These are phyloP conservation scores for Begonia peltatifolia DNA, from an alignment of 306 rosid species.

Conservation along the genomic window DNA sequence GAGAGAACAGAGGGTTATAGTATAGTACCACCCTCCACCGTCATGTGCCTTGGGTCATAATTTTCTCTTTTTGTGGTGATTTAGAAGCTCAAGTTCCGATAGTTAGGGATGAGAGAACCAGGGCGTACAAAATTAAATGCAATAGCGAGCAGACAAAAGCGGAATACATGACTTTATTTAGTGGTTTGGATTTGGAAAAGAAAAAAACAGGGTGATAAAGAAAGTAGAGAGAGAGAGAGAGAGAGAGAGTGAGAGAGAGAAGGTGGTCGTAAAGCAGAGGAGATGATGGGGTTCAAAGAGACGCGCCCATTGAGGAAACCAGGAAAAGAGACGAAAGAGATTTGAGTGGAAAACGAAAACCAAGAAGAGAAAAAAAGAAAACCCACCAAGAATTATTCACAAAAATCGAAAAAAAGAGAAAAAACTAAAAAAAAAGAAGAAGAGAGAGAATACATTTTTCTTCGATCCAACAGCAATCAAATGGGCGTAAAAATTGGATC, in stretches of 20 bases:
- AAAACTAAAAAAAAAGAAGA: background rate
- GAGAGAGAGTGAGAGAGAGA: background rate
- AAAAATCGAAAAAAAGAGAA: background rate
- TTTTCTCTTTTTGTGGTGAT: background rate
- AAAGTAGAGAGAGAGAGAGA: no score
- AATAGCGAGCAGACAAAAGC: background rate
- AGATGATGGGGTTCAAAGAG: background rate
- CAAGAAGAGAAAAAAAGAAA: background rate
- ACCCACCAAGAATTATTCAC: background rate
- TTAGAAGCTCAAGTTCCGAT: background rate
- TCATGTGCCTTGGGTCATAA: background rate
- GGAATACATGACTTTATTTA: background rate
- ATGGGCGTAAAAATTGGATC: background rate
- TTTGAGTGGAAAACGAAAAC: background rate
- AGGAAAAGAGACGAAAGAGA: background rate
- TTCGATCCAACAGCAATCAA: background rate
- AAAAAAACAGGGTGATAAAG: no score
- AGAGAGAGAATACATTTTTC: background rate
- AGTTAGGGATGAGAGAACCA: background rate
- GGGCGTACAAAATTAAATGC: background rate
- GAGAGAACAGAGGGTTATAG: background rate
- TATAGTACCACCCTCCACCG: background rate
- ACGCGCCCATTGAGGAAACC: background rate
- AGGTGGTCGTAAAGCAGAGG: background rate
- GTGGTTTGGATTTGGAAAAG: background rate